Evolutionary conservation across 441 rosid species (phyloP), one percentile per base, ranked within the genome.

Genomic region (Pelargonium myrrhifolium): DNA sequence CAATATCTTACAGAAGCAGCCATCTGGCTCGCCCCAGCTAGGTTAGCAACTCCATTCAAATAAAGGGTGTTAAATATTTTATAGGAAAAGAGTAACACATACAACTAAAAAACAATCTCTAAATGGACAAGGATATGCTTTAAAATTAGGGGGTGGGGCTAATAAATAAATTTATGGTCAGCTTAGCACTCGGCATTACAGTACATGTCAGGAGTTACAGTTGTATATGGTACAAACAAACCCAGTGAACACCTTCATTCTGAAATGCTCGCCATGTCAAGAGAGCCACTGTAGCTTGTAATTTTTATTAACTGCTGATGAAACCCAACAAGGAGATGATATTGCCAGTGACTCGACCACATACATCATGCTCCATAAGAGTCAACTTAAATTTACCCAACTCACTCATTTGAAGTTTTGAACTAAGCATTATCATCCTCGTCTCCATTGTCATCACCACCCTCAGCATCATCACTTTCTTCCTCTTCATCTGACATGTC

Each of bases 401-500:
- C 64, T 37, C 1, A 17, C 62, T 45, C 7, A 55, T n/a, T n/a
- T n/a, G n/a, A n/a, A n/a, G n/a, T n/a, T 65, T 42, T 6, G 15
- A 77, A 68, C 77, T 73, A 80, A 37, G 71, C 79, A 60, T 79
- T 89, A 62, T 74, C 77, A 64, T 82, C 85, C 10, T 79, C 81
- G 65, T 76, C 77, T 68, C 67, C 79, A 55, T 76, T 72, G 51
- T 65, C 77, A 72, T 60, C 83, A 70, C 70, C 85, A 1, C 79
- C 84, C 18, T 84, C 93, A 0, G 73, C 83, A 39, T 82, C 89
- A 2, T 87, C 96, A 3, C 69, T 90, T 15, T 85, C 96, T 10
- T 83, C 97, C 64, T 89, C 97, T 10, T 85, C 92, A 65, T 94
- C 97, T n/a, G 92, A 80, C 99, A 94, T 91, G 73, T 80, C 85